phyloP scores from a whole-genome alignment of 164 flowering plant genomes.

The Pachysandra terminalis region DNA sequence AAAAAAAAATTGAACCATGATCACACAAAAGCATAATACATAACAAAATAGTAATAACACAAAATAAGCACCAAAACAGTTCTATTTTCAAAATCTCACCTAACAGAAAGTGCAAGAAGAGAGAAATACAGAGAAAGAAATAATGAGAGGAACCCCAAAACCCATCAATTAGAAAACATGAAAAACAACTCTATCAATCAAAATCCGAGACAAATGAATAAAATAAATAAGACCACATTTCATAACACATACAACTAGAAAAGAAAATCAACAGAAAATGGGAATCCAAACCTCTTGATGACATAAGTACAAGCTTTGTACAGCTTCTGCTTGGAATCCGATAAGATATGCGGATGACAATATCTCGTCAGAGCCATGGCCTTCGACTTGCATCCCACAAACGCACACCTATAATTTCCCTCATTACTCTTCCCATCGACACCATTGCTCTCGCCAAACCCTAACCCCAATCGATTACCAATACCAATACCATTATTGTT shows the following conservation, averaged over 20 bases:
- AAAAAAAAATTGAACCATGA: no score
- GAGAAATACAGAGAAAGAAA: no score
- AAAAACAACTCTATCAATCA: not conserved
- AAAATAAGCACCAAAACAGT: no score
- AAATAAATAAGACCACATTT: not conserved
- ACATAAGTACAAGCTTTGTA: conserved; percentile 63
- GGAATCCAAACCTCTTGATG: conserved; percentile 49
- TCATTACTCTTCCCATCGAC: conserved; percentile 10
- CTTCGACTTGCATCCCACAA: conserved; percentile 62
- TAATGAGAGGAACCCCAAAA: not conserved
- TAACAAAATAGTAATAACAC: no score
- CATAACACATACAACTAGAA: not conserved
- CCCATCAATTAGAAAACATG: not conserved
- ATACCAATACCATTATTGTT: conserved; percentile 2
- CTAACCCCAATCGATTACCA: conserved; percentile 5
- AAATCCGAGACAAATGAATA: not conserved
- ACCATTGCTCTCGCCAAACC: conserved; percentile 14
- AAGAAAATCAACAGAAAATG: not conserved
- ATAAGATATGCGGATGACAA: conserved; percentile 70
- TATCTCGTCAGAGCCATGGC: conserved; percentile 77
- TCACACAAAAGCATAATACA: no score
- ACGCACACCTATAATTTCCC: conserved; percentile 32
- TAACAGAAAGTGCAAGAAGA: no score
- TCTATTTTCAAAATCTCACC: no score
- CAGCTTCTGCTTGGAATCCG: conserved; percentile 68